Evolutionary conservation across 306 rosid genomes (phyloP), one percentile per base, ranked within the genome.

Genomic region (Hippophae tibetana): DNA sequence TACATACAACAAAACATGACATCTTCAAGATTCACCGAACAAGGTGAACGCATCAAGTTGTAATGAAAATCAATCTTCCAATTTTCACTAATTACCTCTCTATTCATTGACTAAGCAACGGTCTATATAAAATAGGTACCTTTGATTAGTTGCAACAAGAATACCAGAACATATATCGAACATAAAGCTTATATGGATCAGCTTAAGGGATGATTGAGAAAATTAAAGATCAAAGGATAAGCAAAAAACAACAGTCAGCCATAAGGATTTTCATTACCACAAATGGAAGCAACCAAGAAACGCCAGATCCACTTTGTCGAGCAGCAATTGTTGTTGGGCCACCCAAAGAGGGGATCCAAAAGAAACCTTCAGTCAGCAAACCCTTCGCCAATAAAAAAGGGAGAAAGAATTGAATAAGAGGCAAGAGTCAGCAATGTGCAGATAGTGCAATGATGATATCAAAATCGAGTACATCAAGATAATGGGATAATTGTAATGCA

Each of bases 261-360:
- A 53, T 52, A 59, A 67, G 41, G 51, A 45, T 56, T 18, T 18
- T 61, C 11, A 70, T 81, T 78, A 93, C 99, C 94, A 93, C 94
- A 83, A 93, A 93, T 27, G 99, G 99, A 42, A 93, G 60, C 76
- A 93, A 76, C 99, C 99, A 93, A 59, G 97, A 88, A 71, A 88
- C 75, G 52, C 99, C 99, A 54, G 95, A 65, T 68, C 99, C 99
- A 77, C 86, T 88, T 77, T 93, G 99, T 72, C 97, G 84, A 55
- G 99, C 99, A 42, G 99, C 99, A 45, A 93, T 86, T 57, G 90
- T 46, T 66, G 99, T 93, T 67, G 97, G 99, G 61, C 99, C 99
- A 71, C 94, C 95, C 78, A 93, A 77, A 64, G 99, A 93, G 55
- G 99, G 99, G 63, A 93, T 93, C 97, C 97, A 93, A 68, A 93